A percentile compares a stretch with the other conserved stretches of the same genome.
Evolutionary conservation across 352 stramenopile genomes (phyloP).

Genomic region (Globisporangium heterothallicum): DNA sequence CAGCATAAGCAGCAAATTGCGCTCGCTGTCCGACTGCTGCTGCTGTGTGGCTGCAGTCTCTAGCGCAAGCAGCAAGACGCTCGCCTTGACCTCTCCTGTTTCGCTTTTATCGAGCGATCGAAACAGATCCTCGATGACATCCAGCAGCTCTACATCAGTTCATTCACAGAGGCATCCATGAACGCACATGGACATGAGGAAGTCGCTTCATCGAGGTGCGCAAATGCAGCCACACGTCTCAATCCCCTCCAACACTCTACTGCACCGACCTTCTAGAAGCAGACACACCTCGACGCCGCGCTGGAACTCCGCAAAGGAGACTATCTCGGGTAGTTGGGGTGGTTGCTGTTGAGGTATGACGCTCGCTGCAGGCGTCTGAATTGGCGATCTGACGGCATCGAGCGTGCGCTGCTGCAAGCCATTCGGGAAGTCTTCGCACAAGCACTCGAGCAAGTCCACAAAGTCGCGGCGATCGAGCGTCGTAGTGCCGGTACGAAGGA

Average conservation of each 20-base stretch:
- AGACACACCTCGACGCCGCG: conserved; percentile 10
- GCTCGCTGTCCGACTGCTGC: not conserved
- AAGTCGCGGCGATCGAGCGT: conserved; percentile 7
- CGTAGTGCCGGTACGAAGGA: too few relatives aligned
- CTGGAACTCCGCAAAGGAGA: conserved; percentile 10
- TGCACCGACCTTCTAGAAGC: conserved; percentile 10
- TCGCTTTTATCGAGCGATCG: conserved; percentile 9
- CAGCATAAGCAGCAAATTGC: not conserved
- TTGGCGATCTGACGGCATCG: not conserved
- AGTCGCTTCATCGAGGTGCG: not conserved
- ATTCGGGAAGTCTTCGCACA: conserved; percentile 12
- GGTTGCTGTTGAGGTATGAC: conserved; percentile 3
- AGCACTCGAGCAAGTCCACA: conserved; percentile 2
- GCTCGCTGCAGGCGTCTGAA: too few relatives aligned
- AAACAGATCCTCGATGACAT: conserved; percentile 11
- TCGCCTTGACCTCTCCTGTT: conserved; percentile 6
- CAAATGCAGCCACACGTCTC: not conserved
- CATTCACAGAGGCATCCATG: not conserved
- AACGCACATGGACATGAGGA: not conserved
- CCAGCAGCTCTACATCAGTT: conserved; percentile 3
- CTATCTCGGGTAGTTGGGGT: not conserved
- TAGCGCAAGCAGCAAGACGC: conserved; percentile 3
- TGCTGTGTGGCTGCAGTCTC: not conserved
- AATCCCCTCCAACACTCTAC: not conserved
- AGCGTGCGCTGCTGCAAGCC: conserved; percentile 4